These are phyloP conservation scores for Starmerella etchellsii DNA, from an alignment of 805 yeast genomes.

Conservation along the genomic window DNA sequence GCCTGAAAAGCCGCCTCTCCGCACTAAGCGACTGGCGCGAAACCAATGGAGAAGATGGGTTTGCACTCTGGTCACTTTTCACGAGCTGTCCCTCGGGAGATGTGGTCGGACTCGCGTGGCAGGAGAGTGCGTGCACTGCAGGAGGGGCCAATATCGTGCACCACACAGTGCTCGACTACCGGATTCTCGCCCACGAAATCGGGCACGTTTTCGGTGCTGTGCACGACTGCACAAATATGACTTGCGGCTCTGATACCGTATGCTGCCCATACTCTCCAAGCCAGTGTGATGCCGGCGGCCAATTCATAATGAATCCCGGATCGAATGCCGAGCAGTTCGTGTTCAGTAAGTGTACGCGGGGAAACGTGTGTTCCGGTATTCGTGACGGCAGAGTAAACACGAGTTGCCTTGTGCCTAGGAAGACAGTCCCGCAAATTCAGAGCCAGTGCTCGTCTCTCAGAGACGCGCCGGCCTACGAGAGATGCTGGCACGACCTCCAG, in stretches of 20 bases:
- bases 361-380: constrained; percentile 27
- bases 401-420: constrained; percentile 15
- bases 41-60: constrained; percentile 20
- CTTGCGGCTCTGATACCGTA: constrained; percentile 23
- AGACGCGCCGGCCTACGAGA: neutral
- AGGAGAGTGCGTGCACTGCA: constrained; percentile 26
- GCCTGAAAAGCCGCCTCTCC: constrained; percentile 23
- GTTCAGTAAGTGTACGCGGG: constrained; percentile 27
- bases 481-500: constrained; percentile 6
- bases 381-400: constrained; percentile 22
- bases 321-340: constrained; percentile 22
- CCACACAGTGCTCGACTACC: constrained; percentile 26
- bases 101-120: constrained; percentile 30
- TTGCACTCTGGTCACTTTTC: constrained; percentile 29
- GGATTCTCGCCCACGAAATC: constrained; percentile 30
- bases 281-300: constrained; percentile 27
- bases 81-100: constrained; percentile 27
- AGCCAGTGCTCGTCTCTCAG: constrained; percentile 1
- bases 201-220: constrained; percentile 33
- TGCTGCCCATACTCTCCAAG: constrained; percentile 28
- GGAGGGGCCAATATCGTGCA: constrained; percentile 29
- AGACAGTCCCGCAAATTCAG: neutral
- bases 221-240: constrained; percentile 29
- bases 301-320: constrained; percentile 30
- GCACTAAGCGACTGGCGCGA: constrained; percentile 26